These are phyloP conservation scores for Quercus tomentella DNA, from an alignment of 331 rosid genomes.

Conservation along the genomic window DNA sequence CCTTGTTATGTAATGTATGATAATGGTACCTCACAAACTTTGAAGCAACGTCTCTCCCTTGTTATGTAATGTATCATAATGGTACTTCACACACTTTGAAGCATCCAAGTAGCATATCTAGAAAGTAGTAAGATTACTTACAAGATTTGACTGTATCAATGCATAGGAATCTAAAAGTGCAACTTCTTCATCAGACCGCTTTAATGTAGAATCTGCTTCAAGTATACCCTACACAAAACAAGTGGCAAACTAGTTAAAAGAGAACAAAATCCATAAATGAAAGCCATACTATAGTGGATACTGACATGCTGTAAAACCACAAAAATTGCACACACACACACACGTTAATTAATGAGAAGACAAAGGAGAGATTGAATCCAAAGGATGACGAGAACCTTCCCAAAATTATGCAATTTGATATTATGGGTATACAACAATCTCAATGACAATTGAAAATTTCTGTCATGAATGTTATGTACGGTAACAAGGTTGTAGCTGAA, in stretches of 20 bases:
- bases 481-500: too few species aligned
- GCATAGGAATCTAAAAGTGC: constrained; percentile 68
- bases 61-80: neutral
- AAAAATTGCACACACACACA: neutral
- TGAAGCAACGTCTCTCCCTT: neutral
- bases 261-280: constrained; percentile 13
- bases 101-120: neutral
- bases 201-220: constrained; percentile 63
- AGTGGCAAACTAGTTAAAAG: constrained; percentile 8
- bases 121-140: constrained; percentile 43
- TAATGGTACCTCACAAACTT: neutral
- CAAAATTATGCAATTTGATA: too few species aligned
- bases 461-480: too few species aligned
- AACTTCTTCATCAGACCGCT: constrained; percentile 66
- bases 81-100: neutral
- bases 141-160: constrained; percentile 70
- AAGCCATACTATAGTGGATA: neutral
- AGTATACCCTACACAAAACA: constrained; percentile 49
- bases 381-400: too few species aligned
- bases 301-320: neutral
- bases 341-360: neutral
- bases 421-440: too few species aligned
- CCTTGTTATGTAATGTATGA: neutral
- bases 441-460: too few species aligned
- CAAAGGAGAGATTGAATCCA: too few species aligned